Evolutionary conservation across 2,329 filamentous ascomycete genomes (phyloP).

Genomic region (Alternaria sp.): DNA sequence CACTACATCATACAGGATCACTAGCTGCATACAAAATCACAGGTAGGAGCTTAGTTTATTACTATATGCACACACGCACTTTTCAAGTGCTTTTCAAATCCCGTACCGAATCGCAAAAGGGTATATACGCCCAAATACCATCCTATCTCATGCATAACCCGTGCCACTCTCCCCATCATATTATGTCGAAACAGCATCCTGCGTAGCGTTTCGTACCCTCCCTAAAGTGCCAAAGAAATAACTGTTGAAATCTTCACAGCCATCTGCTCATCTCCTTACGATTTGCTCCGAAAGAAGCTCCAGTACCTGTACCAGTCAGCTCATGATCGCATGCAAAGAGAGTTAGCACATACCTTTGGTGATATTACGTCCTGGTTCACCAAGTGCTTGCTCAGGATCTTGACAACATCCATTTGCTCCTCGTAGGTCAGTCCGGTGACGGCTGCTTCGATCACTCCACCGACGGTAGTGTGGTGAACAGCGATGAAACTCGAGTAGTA

Average conservation of each 20-base stretch:
- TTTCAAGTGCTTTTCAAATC: slow-evolving; percentile 4
- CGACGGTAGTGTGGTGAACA: slow-evolving; percentile 83
- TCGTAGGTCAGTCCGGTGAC: slow-evolving; percentile 88
- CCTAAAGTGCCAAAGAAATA: background rate
- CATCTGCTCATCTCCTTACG: slow-evolving; percentile 29
- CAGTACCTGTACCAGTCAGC: slow-evolving; percentile 31
- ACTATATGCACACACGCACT: slow-evolving; percentile 9
- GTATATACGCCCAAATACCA: slow-evolving; percentile 21
- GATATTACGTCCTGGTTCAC: slow-evolving; percentile 69
- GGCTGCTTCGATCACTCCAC: slow-evolving; percentile 86
- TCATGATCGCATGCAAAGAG: background rate
- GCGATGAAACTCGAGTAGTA: slow-evolving; percentile 99
- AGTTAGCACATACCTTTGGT: slow-evolving; percentile 56
- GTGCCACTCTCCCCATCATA: slow-evolving; percentile 4
- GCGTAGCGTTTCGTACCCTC: background rate
- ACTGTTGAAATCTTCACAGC: background rate
- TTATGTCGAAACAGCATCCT: slow-evolving; percentile 9
- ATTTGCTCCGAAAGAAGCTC: slow-evolving; percentile 36
- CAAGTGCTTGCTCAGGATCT: slow-evolving; percentile 68
- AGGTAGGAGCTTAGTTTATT: background rate
- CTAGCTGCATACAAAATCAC: background rate
- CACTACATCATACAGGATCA: background rate
- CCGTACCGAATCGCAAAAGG: slow-evolving; percentile 8
- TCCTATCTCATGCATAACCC: background rate
- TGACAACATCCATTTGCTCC: slow-evolving; percentile 84